A percentile compares a stretch with the other conserved stretches of the same genome.
Conservation (phyloP, 768 basidiomycete genomes). For the Mycena vulgaris region DNA sequence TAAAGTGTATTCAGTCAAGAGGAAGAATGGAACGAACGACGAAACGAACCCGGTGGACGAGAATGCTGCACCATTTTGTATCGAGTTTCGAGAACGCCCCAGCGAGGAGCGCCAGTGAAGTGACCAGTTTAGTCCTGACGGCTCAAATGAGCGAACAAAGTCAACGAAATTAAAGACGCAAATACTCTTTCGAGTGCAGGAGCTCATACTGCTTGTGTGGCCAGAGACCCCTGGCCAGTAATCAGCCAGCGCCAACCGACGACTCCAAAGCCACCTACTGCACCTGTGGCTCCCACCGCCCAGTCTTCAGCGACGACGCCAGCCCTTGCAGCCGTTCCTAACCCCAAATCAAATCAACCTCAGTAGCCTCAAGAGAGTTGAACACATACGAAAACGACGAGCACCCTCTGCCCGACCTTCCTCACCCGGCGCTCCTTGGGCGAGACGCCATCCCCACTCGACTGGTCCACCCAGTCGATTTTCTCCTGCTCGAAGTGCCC, state of each 20-base stretch:
- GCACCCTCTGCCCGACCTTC: slow-evolving; percentile 51
- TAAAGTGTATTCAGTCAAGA: neutral
- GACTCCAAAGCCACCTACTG: slow-evolving; percentile 47
- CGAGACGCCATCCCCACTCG: slow-evolving; percentile 43
- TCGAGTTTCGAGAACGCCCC: slow-evolving; percentile 59
- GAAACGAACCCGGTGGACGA: slow-evolving; percentile 55
- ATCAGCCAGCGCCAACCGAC: neutral
- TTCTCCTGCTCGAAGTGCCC: slow-evolving; percentile 52
- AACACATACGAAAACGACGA: slow-evolving; percentile 53
- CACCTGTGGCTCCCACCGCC: slow-evolving; percentile 59
- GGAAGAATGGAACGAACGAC: neutral
- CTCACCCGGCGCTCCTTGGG: slow-evolving; percentile 56
- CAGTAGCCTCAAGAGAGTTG: neutral
- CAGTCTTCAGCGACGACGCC: slow-evolving; percentile 55
- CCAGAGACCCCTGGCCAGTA: slow-evolving; percentile 55
- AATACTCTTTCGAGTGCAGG: slow-evolving; percentile 53
- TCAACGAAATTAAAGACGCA: neutral
- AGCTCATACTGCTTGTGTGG: slow-evolving; percentile 55
- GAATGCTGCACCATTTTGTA: slow-evolving; percentile 59
- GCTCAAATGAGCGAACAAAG: neutral
- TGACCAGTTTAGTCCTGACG: slow-evolving; percentile 49
- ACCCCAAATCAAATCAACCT: neutral
- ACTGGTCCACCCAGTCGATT: slow-evolving; percentile 41
- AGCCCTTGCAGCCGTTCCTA: slow-evolving; percentile 57
- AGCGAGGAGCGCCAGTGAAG: slow-evolving; percentile 53